Evolutionary conservation across 1,284 basidiomycete genomes (phyloP).

Genomic region (Ustilago tritici): DNA sequence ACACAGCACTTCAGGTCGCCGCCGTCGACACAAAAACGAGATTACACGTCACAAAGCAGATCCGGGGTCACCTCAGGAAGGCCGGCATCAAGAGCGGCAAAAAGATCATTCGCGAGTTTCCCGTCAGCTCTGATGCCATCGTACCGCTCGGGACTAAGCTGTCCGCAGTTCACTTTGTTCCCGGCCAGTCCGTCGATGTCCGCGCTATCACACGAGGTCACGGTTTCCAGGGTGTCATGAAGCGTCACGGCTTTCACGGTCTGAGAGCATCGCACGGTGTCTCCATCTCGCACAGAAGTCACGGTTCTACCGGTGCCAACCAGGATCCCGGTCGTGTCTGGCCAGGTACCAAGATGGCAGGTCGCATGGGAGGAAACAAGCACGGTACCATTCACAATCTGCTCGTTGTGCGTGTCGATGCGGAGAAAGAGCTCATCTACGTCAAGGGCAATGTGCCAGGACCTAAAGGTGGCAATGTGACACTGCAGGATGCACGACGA

Average conservation of each 20-base stretch:
- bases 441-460: slow-evolving; percentile 77
- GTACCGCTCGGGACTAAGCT: slow-evolving; percentile 88
- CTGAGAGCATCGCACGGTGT: slow-evolving; percentile 95
- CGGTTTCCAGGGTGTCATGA: slow-evolving; percentile 97
- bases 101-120: slow-evolving; percentile 88
- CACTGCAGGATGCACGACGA: slow-evolving; percentile 66
- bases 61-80: slow-evolving; percentile 87
- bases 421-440: slow-evolving; percentile 85
- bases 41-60: slow-evolving; percentile 79
- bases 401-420: slow-evolving; percentile 87
- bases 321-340: slow-evolving; percentile 89
- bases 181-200: slow-evolving; percentile 96
- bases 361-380: slow-evolving; percentile 81
- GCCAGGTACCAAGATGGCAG: slow-evolving; percentile 99
- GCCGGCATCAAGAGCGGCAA: slow-evolving; percentile 84
- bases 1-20: slow-evolving; percentile 71
- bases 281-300: slow-evolving; percentile 91
- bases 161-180: slow-evolving; percentile 94
- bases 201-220: slow-evolving; percentile 94
- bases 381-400: slow-evolving; percentile 78
- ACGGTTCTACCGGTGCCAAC: slow-evolving; percentile 93
- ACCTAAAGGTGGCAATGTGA: slow-evolving; percentile 72
- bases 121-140: slow-evolving; percentile 87
- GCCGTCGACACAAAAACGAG: slow-evolving; percentile 73
- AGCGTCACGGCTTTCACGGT: slow-evolving; percentile 93